These are phyloP conservation scores for Bothriochloa decipiens DNA, from an alignment of 176 grass and related monocot species.

Conservation along the genomic window DNA sequence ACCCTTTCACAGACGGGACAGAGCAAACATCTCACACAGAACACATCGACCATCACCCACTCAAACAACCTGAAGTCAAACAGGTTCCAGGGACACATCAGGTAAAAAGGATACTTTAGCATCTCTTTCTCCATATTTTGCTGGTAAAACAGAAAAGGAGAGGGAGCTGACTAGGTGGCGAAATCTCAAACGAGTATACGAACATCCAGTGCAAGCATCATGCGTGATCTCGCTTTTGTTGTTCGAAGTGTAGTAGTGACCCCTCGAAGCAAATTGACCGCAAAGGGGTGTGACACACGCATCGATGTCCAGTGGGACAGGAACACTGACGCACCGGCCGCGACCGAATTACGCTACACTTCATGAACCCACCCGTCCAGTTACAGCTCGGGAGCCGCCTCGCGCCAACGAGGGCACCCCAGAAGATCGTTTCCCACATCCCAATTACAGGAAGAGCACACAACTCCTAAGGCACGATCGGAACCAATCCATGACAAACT, in stretches of 20 bases:
- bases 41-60: background rate
- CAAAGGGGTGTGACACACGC: background rate
- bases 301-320: background rate
- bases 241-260: no score
- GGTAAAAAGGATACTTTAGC: background rate
- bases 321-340: background rate
- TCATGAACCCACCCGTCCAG: background rate
- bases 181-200: background rate
- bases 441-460: background rate
- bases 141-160: background rate
- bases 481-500: background rate
- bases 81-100: background rate
- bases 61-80: background rate
- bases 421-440: slow-evolving; percentile 3
- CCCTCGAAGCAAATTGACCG: background rate
- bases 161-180: no score
- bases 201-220: background rate
- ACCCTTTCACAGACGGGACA: no score
- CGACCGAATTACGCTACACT: background rate
- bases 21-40: no score
- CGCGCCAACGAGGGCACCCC: background rate
- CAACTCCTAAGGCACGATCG: background rate
- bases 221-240: background rate
- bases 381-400: background rate
- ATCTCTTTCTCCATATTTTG: background rate